Conservation (phyloP, 352 stramenopile species). For the Phytophthora constricta region DNA sequence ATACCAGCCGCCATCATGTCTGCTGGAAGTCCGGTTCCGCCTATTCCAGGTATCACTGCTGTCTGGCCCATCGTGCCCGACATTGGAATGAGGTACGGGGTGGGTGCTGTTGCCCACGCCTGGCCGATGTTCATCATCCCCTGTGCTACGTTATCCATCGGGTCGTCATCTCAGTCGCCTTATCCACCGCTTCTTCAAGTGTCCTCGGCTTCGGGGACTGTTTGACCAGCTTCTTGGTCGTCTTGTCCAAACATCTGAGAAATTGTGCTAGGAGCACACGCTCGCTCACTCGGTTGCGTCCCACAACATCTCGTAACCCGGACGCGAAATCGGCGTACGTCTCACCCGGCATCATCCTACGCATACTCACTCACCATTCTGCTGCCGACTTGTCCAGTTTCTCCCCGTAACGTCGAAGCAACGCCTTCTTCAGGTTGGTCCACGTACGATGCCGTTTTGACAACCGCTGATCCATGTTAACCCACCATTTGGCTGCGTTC, state of each 20-base stretch:
- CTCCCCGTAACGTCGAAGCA: background rate
- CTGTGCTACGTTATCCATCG: background rate
- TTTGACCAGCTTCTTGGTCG: background rate
- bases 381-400: background rate
- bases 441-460: background rate
- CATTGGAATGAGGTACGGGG: background rate
- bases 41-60: constrained; percentile 9
- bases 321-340: constrained; percentile 34
- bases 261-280: background rate
- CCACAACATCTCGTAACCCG: background rate
- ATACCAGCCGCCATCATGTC: background rate
- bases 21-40: background rate
- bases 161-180: background rate
- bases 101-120: background rate
- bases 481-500: background rate
- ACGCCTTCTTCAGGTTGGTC: constrained; percentile 10
- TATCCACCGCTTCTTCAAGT: constrained; percentile 1
- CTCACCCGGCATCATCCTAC: constrained; percentile 90
- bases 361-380: constrained; percentile 25
- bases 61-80: background rate
- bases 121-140: constrained; percentile 3
- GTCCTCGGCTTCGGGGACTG: background rate
- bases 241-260: background rate
- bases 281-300: background rate
- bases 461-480: background rate